Base-by-base conservation (phyloP, 306 rosid species). In the Cajanus cajan region DNA sequence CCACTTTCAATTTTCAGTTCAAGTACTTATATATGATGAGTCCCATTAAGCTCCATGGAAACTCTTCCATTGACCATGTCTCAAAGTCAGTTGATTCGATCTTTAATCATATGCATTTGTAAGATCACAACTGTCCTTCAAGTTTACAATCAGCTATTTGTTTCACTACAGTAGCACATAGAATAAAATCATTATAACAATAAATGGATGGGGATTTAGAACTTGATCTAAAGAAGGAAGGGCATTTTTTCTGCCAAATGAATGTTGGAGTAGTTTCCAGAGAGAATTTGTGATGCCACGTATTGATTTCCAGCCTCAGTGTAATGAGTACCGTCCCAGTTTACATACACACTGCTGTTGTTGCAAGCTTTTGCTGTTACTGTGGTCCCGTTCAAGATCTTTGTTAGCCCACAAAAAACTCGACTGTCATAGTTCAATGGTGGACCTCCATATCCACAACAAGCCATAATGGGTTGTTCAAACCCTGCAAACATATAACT, bases 301-400 rank as follows among this genome's bases (percentile, higher is more conserved):
- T 54, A 79, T 71, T 82, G 82, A 85, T 93, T 89, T 78, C 93
- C 98, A 54, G 96, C 89, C 73, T 90, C 96, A 0, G 94, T 88
- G 87, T 89, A 93, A 80, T 93, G 98, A 77, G 87, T 85, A 24
- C 96, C 96, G 57, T 93, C 98, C 98, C 96, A 90, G 67, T 71
- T 89, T 37, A 93, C 55, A 83, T 93, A 81, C 41, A 83, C 82
- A 9, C 83, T 63, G 55, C 94, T 93, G 52, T 93, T 85, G 1
- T 28, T 73, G 77, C 96, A 88, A 25, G 84, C 88, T 81, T 89
- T 81, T 8, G 90, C 92, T 0, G 92, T 86, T 57, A 93, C 80
- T 11, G 71, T 68, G n/a, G 89, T 89, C 11, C 94, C 96, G 6
- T 90, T 89, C 76, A 88, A 44, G 37, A 64, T 74, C 85, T 84